Evolutionary conservation across 306 rosid species (phyloP).

Genomic region (Ochetophila trinervis): DNA sequence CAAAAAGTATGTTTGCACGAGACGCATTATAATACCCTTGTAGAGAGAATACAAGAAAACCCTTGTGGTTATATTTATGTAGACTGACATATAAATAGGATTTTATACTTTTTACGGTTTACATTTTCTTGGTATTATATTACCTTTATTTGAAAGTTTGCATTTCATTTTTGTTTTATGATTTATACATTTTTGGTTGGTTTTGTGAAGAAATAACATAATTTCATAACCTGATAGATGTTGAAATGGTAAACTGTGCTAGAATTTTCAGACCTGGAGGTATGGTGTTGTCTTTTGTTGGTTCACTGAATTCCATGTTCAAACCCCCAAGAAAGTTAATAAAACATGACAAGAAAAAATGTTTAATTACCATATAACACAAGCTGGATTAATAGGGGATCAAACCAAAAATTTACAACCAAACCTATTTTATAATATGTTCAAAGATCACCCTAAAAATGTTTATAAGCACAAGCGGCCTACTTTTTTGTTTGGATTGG

Average conservation of each 20-base stretch:
- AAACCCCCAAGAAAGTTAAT: too few species aligned
- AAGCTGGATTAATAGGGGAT: not conserved
- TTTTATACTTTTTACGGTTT: not conserved
- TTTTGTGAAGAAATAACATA: not conserved
- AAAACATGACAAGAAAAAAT: not conserved
- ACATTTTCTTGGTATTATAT: not conserved
- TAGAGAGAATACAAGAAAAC: conserved; percentile 6
- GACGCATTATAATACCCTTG: conserved; percentile 7
- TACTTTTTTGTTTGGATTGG: too few species aligned
- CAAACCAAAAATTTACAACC: conserved; percentile 15
- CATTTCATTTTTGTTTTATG: not conserved
- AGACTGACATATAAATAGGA: not conserved
- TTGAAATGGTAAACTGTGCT: too few species aligned
- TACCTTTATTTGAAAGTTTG: not conserved
- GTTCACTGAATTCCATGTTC: too few species aligned
- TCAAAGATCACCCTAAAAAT: too few species aligned
- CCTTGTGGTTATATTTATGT: not conserved
- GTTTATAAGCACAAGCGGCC: too few species aligned
- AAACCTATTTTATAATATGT: conserved; percentile 4
- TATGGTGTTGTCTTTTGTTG: too few species aligned
- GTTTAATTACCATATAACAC: conserved; percentile 6
- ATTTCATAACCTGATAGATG: too few species aligned
- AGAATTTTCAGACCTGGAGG: too few species aligned
- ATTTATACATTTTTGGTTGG: not conserved
- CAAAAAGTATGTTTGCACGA: conserved; percentile 13